phyloP scores from a whole-genome alignment of 305 asterid species.

The Fraxinus dipetala region DNA sequence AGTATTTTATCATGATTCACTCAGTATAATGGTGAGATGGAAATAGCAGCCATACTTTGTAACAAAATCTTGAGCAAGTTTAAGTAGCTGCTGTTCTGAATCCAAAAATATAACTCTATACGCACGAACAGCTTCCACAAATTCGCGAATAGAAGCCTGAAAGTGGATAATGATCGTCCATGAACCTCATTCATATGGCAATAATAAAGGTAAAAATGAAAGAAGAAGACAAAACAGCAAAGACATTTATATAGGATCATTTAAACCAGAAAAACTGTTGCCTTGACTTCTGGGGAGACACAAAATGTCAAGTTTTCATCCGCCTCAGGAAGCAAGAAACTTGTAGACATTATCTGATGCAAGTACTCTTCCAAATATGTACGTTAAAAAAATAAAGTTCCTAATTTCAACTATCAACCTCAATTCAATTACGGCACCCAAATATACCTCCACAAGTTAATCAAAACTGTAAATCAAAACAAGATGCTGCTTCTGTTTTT shows the following conservation, averaged over 20 bases:
- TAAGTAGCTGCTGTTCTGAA: constrained; percentile 81
- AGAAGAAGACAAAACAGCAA: neutral
- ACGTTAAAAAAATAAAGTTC: neutral
- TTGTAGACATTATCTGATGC: neutral
- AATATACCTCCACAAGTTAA: neutral
- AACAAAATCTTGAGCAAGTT: constrained; percentile 72
- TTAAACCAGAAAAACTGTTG: neutral
- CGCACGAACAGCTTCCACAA: constrained; percentile 90
- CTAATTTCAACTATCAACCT: constrained; percentile 4
- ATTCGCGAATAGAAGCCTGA: constrained; percentile 87
- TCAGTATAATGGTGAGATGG: neutral
- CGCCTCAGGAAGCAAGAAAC: neutral
- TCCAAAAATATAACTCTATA: constrained; percentile 84
- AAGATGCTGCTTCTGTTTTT: constrained; percentile 12
- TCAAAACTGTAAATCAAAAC: neutral
- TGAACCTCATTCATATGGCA: neutral
- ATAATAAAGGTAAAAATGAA: neutral
- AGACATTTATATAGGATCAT: neutral
- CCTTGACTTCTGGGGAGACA: neutral
- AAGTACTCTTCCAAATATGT: neutral
- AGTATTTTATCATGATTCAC: neutral
- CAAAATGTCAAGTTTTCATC: neutral
- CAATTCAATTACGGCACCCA: neutral
- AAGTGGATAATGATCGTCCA: constrained; percentile 4
- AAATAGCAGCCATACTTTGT: constrained; percentile 49